Evolutionary conservation across 768 basidiomycete species (phyloP).

Genomic region (Ephemerocybe angulata): DNA sequence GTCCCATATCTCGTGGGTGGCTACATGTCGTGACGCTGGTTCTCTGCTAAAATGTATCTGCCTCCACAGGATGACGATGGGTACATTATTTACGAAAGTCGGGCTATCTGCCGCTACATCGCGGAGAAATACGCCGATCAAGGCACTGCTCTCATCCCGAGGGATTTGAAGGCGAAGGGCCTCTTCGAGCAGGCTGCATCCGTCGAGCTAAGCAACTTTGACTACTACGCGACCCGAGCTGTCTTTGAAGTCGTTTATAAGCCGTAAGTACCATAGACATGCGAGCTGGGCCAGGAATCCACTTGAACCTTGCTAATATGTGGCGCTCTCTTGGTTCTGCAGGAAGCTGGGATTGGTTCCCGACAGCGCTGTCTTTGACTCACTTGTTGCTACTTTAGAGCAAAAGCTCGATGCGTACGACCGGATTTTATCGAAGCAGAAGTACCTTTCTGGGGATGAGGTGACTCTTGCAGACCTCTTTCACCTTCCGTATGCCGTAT

Average conservation of each 20-base stretch:
- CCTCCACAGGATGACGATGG: conserved; percentile 55
- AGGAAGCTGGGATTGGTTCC: conserved; percentile 22
- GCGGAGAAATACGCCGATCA: conserved; percentile 50
- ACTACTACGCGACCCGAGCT: conserved; percentile 40
- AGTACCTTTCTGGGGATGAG: conserved; percentile 54
- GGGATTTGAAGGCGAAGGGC: conserved; percentile 34
- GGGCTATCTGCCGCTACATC: conserved; percentile 60
- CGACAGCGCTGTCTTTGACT: conserved; percentile 28
- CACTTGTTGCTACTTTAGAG: conserved; percentile 26
- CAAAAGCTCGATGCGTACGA: conserved; percentile 54
- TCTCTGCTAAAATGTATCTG: neutral
- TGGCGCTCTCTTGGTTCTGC: no score
- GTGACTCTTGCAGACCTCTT: conserved; percentile 57
- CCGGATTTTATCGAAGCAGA: conserved; percentile 49
- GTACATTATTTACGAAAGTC: conserved; percentile 58
- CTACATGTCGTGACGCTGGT: neutral
- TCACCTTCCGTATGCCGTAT: conserved; percentile 43
- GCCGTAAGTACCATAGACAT: conserved; percentile 28
- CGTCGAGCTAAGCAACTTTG: conserved; percentile 52
- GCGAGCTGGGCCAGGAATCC: neutral
- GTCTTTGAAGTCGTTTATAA: conserved; percentile 50
- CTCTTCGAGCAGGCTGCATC: conserved; percentile 52
- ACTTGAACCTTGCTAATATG: no score
- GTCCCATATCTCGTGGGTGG: conserved; percentile 12
- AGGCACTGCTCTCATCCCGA: conserved; percentile 50